phyloP scores from a whole-genome alignment of 768 basidiomycete genomes.

The Tylopilus vinaceipallidus region DNA sequence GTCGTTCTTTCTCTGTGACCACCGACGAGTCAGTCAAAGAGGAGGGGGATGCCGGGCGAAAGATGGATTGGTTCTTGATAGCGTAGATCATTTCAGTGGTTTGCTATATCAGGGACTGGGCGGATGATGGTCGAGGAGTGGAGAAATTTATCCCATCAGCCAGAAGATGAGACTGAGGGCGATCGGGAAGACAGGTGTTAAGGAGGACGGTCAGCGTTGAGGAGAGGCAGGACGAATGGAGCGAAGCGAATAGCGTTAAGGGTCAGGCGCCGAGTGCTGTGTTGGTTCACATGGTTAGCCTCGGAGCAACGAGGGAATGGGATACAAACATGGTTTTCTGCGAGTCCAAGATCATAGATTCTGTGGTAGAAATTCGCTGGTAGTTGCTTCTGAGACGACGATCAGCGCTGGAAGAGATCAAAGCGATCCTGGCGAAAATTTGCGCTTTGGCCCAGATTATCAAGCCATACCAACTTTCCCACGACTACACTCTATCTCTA shows the following conservation, averaged over 20 bases:
- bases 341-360: slow-evolving; percentile 56
- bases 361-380: slow-evolving; percentile 5
- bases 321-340: slow-evolving; percentile 29
- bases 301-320: background rate
- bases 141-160: slow-evolving; percentile 45
- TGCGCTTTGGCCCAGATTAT: background rate
- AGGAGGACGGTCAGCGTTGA: slow-evolving; percentile 78
- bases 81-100: slow-evolving; percentile 52
- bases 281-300: slow-evolving; percentile 1
- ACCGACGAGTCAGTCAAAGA: slow-evolving; percentile 36
- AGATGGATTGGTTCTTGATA: slow-evolving; percentile 65
- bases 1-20: slow-evolving; percentile 45
- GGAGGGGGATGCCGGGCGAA: slow-evolving; percentile 63
- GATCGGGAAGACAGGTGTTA: slow-evolving; percentile 41
- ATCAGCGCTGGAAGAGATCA: slow-evolving; percentile 10
- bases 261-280: slow-evolving; percentile 31
- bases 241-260: slow-evolving; percentile 52
- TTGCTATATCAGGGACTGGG: background rate
- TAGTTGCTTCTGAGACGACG: too few relatives aligned
- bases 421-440: slow-evolving; percentile 16
- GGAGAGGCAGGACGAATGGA: slow-evolving; percentile 56
- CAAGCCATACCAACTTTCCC: too few relatives aligned
- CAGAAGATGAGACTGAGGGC: background rate
- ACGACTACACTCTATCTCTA: too few relatives aligned
- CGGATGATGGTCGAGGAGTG: slow-evolving; percentile 26